Percentiles rank a stretch among this genome's conserved stretches.
These are phyloP conservation scores for Boletus vermiculosoides DNA, from an alignment of 768 basidiomycete genomes.

Conservation along the genomic window DNA sequence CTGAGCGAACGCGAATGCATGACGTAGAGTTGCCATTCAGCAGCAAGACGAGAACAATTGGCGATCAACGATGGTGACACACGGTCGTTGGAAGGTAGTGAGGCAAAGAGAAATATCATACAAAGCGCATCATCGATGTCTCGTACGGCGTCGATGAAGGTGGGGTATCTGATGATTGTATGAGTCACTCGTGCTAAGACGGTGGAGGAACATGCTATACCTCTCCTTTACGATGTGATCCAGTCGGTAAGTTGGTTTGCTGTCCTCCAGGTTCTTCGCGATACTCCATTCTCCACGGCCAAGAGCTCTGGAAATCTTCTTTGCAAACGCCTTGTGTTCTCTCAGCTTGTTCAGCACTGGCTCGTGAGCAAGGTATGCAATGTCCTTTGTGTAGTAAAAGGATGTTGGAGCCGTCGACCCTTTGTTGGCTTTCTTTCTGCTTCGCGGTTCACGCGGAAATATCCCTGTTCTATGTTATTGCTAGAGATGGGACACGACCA, in stretches of 20 bases:
- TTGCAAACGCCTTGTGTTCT: conserved; percentile 98
- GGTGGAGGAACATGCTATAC: conserved; percentile 41
- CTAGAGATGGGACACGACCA: not conserved
- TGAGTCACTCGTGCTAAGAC: conserved; percentile 1
- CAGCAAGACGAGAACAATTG: conserved; percentile 85
- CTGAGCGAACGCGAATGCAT: conserved; percentile 83
- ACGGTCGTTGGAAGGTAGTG: conserved; percentile 81
- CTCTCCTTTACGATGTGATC: conserved; percentile 99
- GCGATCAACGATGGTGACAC: conserved; percentile 82
- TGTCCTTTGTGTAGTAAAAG: conserved; percentile 98
- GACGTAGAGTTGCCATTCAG: conserved; percentile 96
- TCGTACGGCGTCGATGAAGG: conserved; percentile 91
- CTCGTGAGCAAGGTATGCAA: conserved; percentile 95
- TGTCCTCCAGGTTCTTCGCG: conserved; percentile 91
- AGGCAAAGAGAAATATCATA: conserved; percentile 90
- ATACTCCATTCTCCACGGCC: conserved; percentile 94
- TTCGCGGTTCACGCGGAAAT: conserved; percentile 93
- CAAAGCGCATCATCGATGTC: conserved; percentile 98
- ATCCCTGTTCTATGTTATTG: conserved; percentile 59
- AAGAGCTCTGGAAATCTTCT: conserved; percentile 90
- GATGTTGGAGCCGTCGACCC: conserved; percentile 96
- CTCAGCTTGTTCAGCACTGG: conserved; percentile 90
- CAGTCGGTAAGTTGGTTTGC: conserved; percentile 85
- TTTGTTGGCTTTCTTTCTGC: conserved; percentile 93
- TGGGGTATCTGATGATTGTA: conserved; percentile 73